These are phyloP conservation scores for Suillus americanus DNA, from an alignment of 768 basidiomycete species.

Conservation along the genomic window DNA sequence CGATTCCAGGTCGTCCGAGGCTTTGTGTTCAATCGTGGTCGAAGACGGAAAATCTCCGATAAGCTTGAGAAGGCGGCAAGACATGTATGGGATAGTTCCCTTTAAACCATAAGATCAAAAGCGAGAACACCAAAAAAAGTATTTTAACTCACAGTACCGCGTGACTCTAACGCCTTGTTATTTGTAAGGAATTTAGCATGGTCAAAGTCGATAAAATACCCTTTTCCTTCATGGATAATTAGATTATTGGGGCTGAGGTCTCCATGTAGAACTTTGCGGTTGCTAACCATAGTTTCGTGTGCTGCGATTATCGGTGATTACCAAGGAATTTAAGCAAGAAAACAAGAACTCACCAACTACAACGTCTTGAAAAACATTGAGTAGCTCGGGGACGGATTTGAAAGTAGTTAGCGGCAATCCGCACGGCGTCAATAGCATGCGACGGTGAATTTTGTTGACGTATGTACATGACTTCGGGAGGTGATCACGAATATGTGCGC, in stretches of 20 bases:
- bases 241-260: not conserved
- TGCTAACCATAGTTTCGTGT: not conserved
- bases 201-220: not conserved
- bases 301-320: not conserved
- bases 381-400: not conserved
- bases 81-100: not conserved
- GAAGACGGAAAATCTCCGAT: too few species aligned
- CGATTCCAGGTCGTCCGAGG: not conserved
- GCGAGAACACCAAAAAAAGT: too few species aligned
- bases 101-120: not conserved
- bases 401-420: not conserved
- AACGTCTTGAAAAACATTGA: not conserved
- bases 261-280: not conserved
- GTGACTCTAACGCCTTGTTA: fast-evolving
- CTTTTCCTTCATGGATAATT: not conserved
- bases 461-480: not conserved
- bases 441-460: not conserved
- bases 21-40: not conserved
- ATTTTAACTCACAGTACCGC: not conserved
- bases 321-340: constrained; percentile 15
- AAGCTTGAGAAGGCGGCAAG: not conserved
- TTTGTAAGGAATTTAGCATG: not conserved
- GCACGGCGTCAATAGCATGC: not conserved
- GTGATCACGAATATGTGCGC: not conserved
- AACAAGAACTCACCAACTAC: not conserved